Conservation (phyloP, 2,329 filamentous ascomycete genomes). For the Bipolaris oryzae region DNA sequence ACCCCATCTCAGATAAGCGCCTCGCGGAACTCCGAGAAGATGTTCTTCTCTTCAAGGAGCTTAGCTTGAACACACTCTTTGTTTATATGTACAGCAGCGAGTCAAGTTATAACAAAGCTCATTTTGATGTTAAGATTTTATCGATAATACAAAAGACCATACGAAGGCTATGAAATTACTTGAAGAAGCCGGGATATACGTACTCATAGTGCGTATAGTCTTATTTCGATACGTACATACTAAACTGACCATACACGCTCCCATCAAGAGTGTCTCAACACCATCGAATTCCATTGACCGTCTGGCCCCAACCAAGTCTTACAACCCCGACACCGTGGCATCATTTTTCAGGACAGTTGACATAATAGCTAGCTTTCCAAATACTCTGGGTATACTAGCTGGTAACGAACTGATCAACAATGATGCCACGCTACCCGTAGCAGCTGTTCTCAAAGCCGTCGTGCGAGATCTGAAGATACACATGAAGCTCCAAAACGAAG, state of each 20-base stretch:
- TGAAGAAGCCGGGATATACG: slow-evolving; percentile 20
- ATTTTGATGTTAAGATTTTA: slow-evolving; percentile 1
- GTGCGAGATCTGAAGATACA: slow-evolving; percentile 2
- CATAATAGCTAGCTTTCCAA: slow-evolving; percentile 15
- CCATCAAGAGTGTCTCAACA: slow-evolving; percentile 2
- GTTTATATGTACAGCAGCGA: slow-evolving; percentile 9
- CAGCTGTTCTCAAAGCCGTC: slow-evolving; percentile 13
- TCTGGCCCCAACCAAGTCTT: slow-evolving; percentile 11
- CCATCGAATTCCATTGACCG: slow-evolving; percentile 12
- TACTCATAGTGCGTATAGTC: slow-evolving; percentile 4
- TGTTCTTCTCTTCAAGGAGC: slow-evolving; percentile 14
- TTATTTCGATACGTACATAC: background rate
- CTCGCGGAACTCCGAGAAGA: slow-evolving; percentile 11
- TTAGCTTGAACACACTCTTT: slow-evolving; percentile 15
- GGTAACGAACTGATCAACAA: slow-evolving; percentile 5
- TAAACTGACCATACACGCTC: background rate
- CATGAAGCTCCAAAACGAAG: too few species aligned
- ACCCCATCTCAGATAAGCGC: background rate
- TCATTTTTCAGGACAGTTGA: slow-evolving; percentile 13
- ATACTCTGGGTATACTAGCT: slow-evolving; percentile 13
- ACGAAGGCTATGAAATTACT: slow-evolving; percentile 18
- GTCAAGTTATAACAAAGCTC: background rate
- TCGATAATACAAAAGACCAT: slow-evolving; percentile 16
- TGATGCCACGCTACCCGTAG: background rate
- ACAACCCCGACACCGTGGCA: slow-evolving; percentile 2